Conservation (phyloP, 495 filamentous ascomycete genomes). For the Trichoderma virens region DNA sequence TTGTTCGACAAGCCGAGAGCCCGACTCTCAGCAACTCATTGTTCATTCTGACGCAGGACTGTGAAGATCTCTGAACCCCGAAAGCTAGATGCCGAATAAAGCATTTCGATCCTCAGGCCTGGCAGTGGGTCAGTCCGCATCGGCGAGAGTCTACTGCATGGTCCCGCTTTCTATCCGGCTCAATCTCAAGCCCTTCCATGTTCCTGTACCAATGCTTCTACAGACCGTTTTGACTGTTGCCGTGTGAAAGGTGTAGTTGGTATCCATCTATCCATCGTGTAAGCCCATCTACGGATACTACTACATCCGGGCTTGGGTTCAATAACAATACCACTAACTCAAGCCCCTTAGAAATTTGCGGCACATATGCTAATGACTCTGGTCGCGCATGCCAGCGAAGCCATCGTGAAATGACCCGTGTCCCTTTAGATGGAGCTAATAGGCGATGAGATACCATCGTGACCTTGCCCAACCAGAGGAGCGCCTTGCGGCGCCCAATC, state of each 20-base stretch:
- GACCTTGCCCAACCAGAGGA: neutral
- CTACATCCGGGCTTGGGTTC: neutral
- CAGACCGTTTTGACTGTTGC: neutral
- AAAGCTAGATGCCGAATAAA: neutral
- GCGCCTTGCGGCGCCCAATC: neutral
- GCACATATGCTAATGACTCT: constrained; percentile 7
- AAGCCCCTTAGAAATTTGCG: neutral
- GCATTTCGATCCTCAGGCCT: neutral
- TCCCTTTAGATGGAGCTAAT: neutral
- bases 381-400: neutral
- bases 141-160: neutral
- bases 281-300: neutral
- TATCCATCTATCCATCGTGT: neutral
- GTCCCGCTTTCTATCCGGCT: neutral
- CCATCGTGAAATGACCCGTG: constrained; percentile 1
- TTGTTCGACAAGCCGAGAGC: neutral
- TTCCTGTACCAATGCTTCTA: neutral
- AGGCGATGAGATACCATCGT: constrained; percentile 7
- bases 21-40: constrained; percentile 1
- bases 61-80: neutral
- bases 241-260: neutral
- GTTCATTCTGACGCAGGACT: constrained; percentile 6
- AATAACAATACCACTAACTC: neutral
- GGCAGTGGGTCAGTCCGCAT: neutral
- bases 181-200: too few species aligned